Percentiles rank a stretch among this genome's conserved stretches.
phyloP scores from a whole-genome alignment of 139 green algal species.

The Chlamydomonas applanata region DNA sequence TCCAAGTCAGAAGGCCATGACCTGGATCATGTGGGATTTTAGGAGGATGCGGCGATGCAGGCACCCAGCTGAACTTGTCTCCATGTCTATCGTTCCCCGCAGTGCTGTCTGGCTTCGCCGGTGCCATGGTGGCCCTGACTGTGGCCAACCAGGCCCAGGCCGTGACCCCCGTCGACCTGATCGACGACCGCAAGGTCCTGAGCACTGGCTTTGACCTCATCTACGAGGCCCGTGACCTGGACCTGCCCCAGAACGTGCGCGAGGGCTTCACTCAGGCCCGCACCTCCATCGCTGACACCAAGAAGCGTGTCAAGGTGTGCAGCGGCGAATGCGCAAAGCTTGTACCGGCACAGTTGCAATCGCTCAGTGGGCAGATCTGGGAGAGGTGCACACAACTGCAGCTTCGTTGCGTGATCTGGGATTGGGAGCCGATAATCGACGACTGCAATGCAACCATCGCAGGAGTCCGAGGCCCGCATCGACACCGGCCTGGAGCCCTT shows the following conservation, averaged over 20 bases:
- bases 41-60: too few relatives aligned
- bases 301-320: slow-evolving; percentile 53
- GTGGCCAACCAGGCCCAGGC: slow-evolving; percentile 40
- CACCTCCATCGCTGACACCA: slow-evolving; percentile 55
- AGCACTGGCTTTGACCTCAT: slow-evolving; percentile 84
- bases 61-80: too few relatives aligned
- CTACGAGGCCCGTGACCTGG: slow-evolving; percentile 90
- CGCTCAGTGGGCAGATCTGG: too few relatives aligned
- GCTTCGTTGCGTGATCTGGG: too few relatives aligned
- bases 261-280: slow-evolving; percentile 77
- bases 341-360: too few relatives aligned
- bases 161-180: slow-evolving; percentile 69
- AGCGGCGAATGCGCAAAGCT: too few relatives aligned
- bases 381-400: too few relatives aligned
- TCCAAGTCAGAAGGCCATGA: too few relatives aligned
- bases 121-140: slow-evolving; percentile 54
- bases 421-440: too few relatives aligned
- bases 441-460: too few relatives aligned
- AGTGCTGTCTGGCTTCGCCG: slow-evolving; percentile 71
- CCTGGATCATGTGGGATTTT: too few relatives aligned
- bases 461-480: slow-evolving; percentile 73
- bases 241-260: slow-evolving; percentile 68
- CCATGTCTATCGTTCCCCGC: not conserved
- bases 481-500: slow-evolving; percentile 61
- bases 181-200: slow-evolving; percentile 71